Conservation (phyloP, 2,329 filamentous ascomycete species). For the Clarireedia hainanense region DNA sequence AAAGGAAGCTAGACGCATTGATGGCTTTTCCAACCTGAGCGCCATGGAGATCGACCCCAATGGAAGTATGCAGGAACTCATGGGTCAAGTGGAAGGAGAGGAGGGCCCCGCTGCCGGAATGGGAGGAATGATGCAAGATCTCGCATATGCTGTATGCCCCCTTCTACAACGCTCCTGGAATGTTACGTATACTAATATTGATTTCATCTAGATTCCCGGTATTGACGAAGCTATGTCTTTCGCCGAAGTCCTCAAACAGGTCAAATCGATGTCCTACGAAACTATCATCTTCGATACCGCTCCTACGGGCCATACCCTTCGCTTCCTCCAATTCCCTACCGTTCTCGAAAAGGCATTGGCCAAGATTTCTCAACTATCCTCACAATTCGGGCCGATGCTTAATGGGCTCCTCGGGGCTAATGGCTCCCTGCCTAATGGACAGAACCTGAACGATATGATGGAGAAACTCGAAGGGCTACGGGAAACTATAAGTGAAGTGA, state of each 20-base stretch:
- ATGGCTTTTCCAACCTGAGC: constrained; percentile 87
- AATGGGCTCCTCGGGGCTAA: constrained; percentile 75
- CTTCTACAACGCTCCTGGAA: background rate
- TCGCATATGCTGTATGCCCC: constrained; percentile 77
- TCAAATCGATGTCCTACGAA: constrained; percentile 97
- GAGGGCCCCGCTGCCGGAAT: constrained; percentile 67
- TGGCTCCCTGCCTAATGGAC: constrained; percentile 73
- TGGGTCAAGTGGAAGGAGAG: constrained; percentile 66
- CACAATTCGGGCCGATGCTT: constrained; percentile 91
- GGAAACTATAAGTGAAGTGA: constrained; percentile 90
- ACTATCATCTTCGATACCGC: constrained; percentile 99
- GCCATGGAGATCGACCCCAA: constrained; percentile 99
- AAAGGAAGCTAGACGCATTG: constrained; percentile 89
- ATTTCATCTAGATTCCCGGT: constrained; percentile 72
- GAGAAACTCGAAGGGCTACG: constrained; percentile 90
- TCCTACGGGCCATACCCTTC: constrained; percentile 93
- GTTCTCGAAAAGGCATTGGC: constrained; percentile 98
- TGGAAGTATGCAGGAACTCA: constrained; percentile 90
- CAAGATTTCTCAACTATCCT: constrained; percentile 89
- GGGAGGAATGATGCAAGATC: constrained; percentile 96
- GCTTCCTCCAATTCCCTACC: constrained; percentile 96
- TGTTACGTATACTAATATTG: background rate
- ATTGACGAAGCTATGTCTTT: constrained; percentile 99
- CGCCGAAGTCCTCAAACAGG: constrained; percentile 97
- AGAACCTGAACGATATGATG: constrained; percentile 85